A percentile compares a stretch with the other conserved stretches of the same genome.
These are phyloP conservation scores for Talaromyces nanjingensis DNA, from an alignment of 495 filamentous ascomycete species.

Conservation along the genomic window DNA sequence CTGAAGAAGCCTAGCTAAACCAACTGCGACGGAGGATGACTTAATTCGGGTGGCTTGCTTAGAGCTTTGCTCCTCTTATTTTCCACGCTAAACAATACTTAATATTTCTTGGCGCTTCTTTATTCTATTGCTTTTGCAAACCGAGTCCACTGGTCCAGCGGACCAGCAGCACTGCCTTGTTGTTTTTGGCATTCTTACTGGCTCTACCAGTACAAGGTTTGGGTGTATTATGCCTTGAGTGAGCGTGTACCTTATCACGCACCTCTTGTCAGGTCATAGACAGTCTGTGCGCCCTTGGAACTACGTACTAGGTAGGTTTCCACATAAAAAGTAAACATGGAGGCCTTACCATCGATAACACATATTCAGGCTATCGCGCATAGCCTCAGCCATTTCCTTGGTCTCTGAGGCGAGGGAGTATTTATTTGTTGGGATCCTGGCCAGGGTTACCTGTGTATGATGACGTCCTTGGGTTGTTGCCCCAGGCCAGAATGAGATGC, in stretches of 20 bases:
- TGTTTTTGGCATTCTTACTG: too few relatives aligned
- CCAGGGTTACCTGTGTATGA: neutral
- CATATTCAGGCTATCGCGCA: neutral
- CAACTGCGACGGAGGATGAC: neutral
- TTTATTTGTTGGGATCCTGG: neutral
- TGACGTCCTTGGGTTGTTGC: neutral
- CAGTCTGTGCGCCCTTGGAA: neutral
- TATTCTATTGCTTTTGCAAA: neutral
- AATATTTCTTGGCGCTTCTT: neutral
- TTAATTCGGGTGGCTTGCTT: slow-evolving; percentile 6
- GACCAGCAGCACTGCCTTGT: too few relatives aligned
- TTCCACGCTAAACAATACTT: neutral
- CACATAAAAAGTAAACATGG: neutral
- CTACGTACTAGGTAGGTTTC: neutral
- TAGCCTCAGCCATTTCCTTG: neutral
- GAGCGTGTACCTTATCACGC: too few relatives aligned
- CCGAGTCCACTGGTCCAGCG: too few relatives aligned
- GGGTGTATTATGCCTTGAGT: too few relatives aligned
- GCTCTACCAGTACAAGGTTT: too few relatives aligned
- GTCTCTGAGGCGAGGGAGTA: neutral
- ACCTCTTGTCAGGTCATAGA: too few relatives aligned
- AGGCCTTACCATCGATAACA: neutral
- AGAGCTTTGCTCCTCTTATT: neutral
- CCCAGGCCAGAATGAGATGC: neutral
- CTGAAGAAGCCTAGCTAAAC: neutral